Base-by-base conservation (phyloP, 805 yeast genomes). In the Metschnikowia rubicola region DNA sequence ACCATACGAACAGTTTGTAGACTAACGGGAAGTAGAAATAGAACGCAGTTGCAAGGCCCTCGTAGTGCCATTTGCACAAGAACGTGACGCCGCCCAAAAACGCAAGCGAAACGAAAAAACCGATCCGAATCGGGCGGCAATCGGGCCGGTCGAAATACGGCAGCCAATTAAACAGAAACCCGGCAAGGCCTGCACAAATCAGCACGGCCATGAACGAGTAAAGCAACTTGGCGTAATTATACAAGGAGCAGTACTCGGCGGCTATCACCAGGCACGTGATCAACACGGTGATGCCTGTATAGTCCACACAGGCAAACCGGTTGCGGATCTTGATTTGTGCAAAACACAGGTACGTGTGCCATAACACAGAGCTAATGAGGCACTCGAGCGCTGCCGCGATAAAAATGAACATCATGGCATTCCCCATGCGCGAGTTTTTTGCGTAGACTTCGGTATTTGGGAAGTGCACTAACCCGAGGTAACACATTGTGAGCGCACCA, bases 341-440 rank as follows among this genome's bases (percentile, higher is more conserved):
- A 53, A 89, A 86, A 51, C 89, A 83, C 49, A 86, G 80, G 66
- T 89, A 91, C 3, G 97, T 87, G 66, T 92, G 99, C 97, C 97
- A 92, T 36, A 84, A 68, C 2, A 84, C 81, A 1, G 97, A 89
- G 37, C 92, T 85, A 8, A 80, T 48, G 48, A 92, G 71, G 64
- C 98, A 94, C 54, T 83, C 80, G 52, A 87, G 61, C 12, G 94
- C 85, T 2, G 96, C 89, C 8, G 73, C 52, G 38, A 92, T 67
- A 54, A 88, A 92, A 13, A 82, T 60, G 52, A 80, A 78, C 61
- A 87, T 75, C 19, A 84, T 78, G 8, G 77, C 44, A 43, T 79
- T 77, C 42, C 70, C 74, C 10, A 41, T 46, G 59, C 77, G 81
- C 2, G 76, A 64, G 29, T 71, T 70, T 6, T 56, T 53, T 7